Percentiles rank a stretch among this genome's conserved stretches.
These are phyloP conservation scores for Apocynum venetum DNA, from an alignment of 257 asterid species.

Conservation along the genomic window DNA sequence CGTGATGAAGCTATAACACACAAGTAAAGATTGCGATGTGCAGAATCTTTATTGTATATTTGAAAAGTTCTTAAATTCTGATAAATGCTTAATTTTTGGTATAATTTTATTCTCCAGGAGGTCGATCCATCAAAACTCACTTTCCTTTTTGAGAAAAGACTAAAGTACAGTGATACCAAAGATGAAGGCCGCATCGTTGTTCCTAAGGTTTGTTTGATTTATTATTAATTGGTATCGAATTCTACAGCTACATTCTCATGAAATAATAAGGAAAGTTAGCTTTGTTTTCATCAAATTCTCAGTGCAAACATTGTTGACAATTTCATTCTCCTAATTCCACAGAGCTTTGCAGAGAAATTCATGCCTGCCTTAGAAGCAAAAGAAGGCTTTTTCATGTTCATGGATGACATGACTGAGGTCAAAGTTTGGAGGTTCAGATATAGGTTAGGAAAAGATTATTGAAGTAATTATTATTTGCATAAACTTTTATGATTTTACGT, in stretches of 20 bases:
- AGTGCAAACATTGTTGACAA: not conserved
- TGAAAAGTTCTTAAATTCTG: no score
- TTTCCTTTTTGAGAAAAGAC: constrained; percentile 20
- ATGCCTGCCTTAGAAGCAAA: constrained; percentile 11
- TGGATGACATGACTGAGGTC: constrained; percentile 16
- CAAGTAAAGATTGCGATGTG: not conserved
- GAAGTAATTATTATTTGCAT: no score
- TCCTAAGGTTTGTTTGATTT: constrained; percentile 10
- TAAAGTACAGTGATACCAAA: constrained; percentile 17
- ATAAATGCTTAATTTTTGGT: not conserved
- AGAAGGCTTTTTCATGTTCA: not conserved
- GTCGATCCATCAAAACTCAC: constrained; percentile 1
- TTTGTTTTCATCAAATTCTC: not conserved
- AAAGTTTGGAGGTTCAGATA: constrained; percentile 19
- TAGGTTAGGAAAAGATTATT: constrained; percentile 2
- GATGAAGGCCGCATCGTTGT: constrained; percentile 18
- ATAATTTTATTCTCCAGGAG: not conserved
- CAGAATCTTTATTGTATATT: no score
- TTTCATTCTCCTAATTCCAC: not conserved
- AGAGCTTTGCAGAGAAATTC: constrained; percentile 14
- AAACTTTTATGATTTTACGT: no score
- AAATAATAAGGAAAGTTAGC: no score
- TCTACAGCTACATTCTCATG: not conserved
- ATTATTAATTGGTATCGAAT: not conserved
- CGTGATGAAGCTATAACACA: no score